These are phyloP conservation scores for Hypomyces perniciosus DNA, from an alignment of 2,329 filamentous ascomycete species.

Conservation along the genomic window DNA sequence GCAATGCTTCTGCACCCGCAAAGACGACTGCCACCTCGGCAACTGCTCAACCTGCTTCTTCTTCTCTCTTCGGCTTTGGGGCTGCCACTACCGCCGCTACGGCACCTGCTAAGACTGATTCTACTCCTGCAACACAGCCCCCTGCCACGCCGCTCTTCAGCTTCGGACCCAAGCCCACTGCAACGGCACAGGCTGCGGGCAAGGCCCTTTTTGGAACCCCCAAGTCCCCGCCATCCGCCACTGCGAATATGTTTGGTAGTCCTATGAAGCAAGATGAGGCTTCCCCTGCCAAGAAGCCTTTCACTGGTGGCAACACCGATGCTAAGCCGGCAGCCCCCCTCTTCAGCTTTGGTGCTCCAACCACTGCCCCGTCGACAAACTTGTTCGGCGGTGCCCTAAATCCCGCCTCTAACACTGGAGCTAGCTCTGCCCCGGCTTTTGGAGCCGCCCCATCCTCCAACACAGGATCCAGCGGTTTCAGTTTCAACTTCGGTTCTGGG, in stretches of 20 bases:
- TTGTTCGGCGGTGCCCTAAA: slow-evolving; percentile 29
- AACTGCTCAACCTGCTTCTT: slow-evolving; percentile 13
- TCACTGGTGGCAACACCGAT: slow-evolving; percentile 20
- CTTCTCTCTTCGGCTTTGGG: slow-evolving; percentile 23
- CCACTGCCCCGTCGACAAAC: slow-evolving; percentile 29
- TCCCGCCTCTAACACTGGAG: slow-evolving; percentile 30
- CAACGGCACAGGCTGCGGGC: slow-evolving; percentile 20
- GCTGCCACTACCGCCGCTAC: slow-evolving; percentile 14
- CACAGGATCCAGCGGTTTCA: slow-evolving; percentile 19
- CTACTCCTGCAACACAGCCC: slow-evolving; percentile 14
- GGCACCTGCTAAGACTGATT: slow-evolving; percentile 15
- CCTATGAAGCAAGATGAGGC: slow-evolving; percentile 39
- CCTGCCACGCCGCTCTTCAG: slow-evolving; percentile 26
- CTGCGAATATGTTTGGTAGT: slow-evolving; percentile 29
- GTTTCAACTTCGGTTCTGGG: slow-evolving; percentile 29
- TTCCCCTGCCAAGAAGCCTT: slow-evolving; percentile 32
- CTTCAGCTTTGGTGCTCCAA: slow-evolving; percentile 30
- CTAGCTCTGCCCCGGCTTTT: slow-evolving; percentile 2
- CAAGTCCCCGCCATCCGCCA: slow-evolving; percentile 27
- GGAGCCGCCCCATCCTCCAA: slow-evolving; percentile 21
- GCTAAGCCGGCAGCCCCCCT: slow-evolving; percentile 22
- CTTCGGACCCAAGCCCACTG: slow-evolving; percentile 29
- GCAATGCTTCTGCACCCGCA: slow-evolving; percentile 1
- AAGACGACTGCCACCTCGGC: slow-evolving; percentile 13
- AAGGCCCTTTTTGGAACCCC: slow-evolving; percentile 35